Base-by-base conservation (phyloP, 2,329 filamentous ascomycete genomes). In the Apiospora arundinis region DNA sequence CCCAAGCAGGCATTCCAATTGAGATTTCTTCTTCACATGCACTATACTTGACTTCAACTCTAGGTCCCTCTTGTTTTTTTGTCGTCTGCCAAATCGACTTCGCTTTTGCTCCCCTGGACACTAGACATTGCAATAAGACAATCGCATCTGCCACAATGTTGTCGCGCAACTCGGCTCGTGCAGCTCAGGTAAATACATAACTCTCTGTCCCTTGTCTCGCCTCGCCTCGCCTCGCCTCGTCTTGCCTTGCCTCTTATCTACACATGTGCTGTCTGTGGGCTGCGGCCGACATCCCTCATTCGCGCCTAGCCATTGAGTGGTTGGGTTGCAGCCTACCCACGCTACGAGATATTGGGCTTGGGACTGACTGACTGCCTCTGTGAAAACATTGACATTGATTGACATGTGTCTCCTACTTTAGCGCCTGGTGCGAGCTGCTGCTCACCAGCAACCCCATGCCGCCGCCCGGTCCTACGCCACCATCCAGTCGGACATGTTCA, bases 401-500 rank as follows among this genome's bases (percentile, higher is more conserved):
- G 46, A 49, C 46, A 25, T 25, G 37, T 52, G 9, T 63, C 18
- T 40, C 37, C 56, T 67, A 37, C 60, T 28, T 67, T 37, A 48
- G 70, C 63, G 69, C 66, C 69, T 69, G 78, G 85, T 86, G 81
- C 81, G 81, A 75, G 82, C 85, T 74, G 85, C 86, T 76, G 79
- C 82, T 78, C 82, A 82, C 76, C 85, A 82, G 77, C 83, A 84
- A 76, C 83, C 83, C 77, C 77, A 78, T 67, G 78, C 81, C 74
- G 80, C 81, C 75, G 82, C 85, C 72, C 87, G 88, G 81, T 85
- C 85, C 78, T 92, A 95, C 83, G 94, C 94, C 78, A 97, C 94
- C 75, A 88, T 97, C 78, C 91, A 95, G 85, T 93, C 93, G 83
- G 96, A 98, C 85, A 95, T 98, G 85, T 98, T 98, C 91, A 97